Percentiles rank a stretch among this genome's conserved stretches.
phyloP scores from a whole-genome alignment of 441 rosid genomes.

The Pelargonium cotyledonis region DNA sequence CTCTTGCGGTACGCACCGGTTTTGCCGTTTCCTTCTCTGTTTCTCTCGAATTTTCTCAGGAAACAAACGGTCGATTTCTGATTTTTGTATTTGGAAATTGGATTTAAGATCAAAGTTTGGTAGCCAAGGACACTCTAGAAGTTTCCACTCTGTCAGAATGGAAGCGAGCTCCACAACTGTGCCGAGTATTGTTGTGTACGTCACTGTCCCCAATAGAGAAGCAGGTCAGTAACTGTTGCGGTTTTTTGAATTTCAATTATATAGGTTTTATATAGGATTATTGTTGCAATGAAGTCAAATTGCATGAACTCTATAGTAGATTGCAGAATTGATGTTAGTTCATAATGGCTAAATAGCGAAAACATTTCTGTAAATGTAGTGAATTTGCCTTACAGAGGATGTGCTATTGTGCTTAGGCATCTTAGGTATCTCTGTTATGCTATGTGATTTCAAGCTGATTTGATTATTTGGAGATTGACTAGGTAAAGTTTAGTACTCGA shows the following conservation, averaged over 20 bases:
- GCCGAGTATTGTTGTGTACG: slow-evolving; percentile 72
- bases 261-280: background rate
- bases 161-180: slow-evolving; percentile 49
- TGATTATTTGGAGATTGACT: background rate
- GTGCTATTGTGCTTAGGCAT: background rate
- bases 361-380: background rate
- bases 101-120: slow-evolving; percentile 48
- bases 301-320: background rate
- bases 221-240: slow-evolving; percentile 37
- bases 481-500: background rate
- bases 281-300: background rate
- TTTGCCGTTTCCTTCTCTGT: background rate
- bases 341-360: background rate
- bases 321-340: background rate
- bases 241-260: background rate
- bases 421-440: background rate
- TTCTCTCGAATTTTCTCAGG: background rate
- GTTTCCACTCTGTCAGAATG: slow-evolving; percentile 39
- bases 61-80: background rate
- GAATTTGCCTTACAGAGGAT: background rate
- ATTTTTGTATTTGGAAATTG: background rate
- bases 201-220: slow-evolving; percentile 78
- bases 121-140: slow-evolving; percentile 24
- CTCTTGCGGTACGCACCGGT: slow-evolving; percentile 34
- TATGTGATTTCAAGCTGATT: background rate